Conservation (phyloP, 169 alveolate genomes). For the Neospora caninum region DNA sequence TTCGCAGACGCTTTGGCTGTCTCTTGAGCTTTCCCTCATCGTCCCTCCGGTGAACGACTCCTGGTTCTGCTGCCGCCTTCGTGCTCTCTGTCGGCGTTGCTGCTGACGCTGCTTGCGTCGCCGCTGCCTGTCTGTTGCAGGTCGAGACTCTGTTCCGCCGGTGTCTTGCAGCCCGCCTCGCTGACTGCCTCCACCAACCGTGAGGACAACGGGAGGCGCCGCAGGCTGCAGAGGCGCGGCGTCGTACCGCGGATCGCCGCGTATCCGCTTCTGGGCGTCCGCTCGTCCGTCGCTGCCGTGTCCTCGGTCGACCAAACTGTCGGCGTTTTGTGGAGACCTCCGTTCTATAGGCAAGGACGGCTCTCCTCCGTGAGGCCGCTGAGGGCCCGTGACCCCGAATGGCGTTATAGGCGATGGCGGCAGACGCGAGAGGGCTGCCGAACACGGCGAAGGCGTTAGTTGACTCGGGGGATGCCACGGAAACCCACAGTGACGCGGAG, state of each 20-base stretch:
- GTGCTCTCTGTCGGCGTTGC: constrained; percentile 24
- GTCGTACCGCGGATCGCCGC: neutral
- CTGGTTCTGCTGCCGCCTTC: neutral
- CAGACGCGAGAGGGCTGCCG: neutral
- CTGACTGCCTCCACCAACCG: neutral
- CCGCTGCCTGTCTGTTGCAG: neutral
- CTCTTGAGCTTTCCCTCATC: neutral
- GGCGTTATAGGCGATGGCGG: constrained; percentile 26
- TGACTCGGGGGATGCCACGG: neutral
- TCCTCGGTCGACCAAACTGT: neutral
- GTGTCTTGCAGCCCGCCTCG: neutral
- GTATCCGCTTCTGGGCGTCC: neutral
- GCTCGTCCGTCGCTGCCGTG: neutral
- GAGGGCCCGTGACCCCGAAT: neutral
- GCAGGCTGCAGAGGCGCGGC: neutral
- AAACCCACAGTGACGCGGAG: neutral
- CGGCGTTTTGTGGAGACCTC: neutral
- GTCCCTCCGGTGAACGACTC: neutral
- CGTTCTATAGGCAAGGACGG: neutral
- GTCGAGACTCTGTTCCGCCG: neutral
- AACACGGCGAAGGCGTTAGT: constrained; percentile 27
- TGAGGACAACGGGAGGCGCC: neutral
- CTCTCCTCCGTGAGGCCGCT: neutral
- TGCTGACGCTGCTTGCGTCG: constrained; percentile 30
- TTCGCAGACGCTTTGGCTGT: neutral